Conservation (phyloP, 139 green algal genomes). For the Microglena sp. region DNA sequence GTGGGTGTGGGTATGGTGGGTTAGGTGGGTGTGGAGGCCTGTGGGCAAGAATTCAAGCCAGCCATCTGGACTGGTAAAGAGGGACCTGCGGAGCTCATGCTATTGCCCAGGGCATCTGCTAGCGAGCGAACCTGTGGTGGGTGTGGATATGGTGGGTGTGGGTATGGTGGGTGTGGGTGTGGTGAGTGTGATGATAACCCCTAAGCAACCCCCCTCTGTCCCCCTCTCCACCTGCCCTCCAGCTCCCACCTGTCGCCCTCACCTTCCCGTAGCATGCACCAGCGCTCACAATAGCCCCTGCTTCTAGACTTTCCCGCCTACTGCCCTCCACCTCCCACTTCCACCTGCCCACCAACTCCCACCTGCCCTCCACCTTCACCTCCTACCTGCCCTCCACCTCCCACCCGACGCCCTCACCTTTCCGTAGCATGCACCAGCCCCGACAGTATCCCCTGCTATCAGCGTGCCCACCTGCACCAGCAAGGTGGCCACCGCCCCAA, state of each 20-base stretch:
- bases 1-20: too few relatives aligned
- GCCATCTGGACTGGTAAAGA: slow-evolving; percentile 85
- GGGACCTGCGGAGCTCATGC: slow-evolving; percentile 55
- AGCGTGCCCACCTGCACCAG: slow-evolving; percentile 85
- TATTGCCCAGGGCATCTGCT: slow-evolving; percentile 39
- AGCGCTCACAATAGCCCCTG: slow-evolving; percentile 70
- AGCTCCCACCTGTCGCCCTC: too few relatives aligned
- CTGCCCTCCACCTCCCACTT: neutral
- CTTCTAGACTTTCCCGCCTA: too few relatives aligned
- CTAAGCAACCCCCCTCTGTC: too few relatives aligned
- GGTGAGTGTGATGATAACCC: too few relatives aligned
- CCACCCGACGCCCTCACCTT: too few relatives aligned
- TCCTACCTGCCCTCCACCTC: slow-evolving; percentile 67
- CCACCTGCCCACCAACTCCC: slow-evolving; percentile 72
- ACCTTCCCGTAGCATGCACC: too few relatives aligned
- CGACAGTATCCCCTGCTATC: slow-evolving; percentile 68
- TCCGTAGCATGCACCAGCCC: slow-evolving; percentile 50
- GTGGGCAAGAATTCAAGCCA: slow-evolving; percentile 53
- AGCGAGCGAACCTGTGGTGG: slow-evolving; percentile 58
- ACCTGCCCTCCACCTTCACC: slow-evolving; percentile 73
- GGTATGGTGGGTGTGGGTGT: too few relatives aligned
- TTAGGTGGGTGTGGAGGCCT: too few relatives aligned
- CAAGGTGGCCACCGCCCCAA: slow-evolving; percentile 74
- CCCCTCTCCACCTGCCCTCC: too few relatives aligned
- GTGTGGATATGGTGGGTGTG: too few relatives aligned